phyloP scores from a whole-genome alignment of 163 green algal genomes.

The Scenedesmus sp. region DNA sequence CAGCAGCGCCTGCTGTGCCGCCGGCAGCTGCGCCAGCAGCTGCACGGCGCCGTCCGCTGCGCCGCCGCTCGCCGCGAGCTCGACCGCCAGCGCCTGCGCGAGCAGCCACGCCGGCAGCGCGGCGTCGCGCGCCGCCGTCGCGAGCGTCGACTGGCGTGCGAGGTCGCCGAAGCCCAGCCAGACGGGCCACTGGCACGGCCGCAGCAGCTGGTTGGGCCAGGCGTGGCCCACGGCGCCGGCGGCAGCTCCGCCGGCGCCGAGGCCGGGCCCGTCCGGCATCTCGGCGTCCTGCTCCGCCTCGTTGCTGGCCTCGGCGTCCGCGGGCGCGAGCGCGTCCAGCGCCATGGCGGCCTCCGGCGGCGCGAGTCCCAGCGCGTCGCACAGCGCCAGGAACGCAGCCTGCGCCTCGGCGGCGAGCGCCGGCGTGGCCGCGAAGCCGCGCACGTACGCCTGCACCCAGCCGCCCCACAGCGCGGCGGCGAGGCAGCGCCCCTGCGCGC shows the following conservation, averaged over 20 bases:
- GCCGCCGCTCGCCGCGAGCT: constrained; percentile 34
- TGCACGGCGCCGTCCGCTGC: neutral
- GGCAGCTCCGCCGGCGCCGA: too few relatives aligned
- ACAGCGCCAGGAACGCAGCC: constrained; percentile 14
- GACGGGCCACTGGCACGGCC: constrained; percentile 39
- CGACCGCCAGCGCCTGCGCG: constrained; percentile 19
- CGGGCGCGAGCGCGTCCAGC: constrained; percentile 4
- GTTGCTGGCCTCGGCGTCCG: neutral
- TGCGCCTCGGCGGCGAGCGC: constrained; percentile 8
- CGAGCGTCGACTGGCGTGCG: neutral
- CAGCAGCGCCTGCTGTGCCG: constrained; percentile 33
- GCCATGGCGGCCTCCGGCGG: neutral
- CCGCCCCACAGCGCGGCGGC: constrained; percentile 51
- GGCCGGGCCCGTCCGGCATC: too few relatives aligned
- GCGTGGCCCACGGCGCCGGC: neutral
- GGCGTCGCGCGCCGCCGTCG: constrained; percentile 23
- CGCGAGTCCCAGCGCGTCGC: constrained; percentile 19
- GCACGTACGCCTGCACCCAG: constrained; percentile 65
- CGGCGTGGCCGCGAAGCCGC: constrained; percentile 9
- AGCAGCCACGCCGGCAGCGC: constrained; percentile 34
- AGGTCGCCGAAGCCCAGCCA: constrained; percentile 1
- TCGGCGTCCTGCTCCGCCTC: neutral
- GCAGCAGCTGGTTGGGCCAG: constrained; percentile 31
- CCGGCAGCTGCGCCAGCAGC: constrained; percentile 14
- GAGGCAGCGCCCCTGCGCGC: constrained; percentile 62